Conservation (phyloP, 2,329 filamentous ascomycete genomes). For the Emergomyces pasteurianus region DNA sequence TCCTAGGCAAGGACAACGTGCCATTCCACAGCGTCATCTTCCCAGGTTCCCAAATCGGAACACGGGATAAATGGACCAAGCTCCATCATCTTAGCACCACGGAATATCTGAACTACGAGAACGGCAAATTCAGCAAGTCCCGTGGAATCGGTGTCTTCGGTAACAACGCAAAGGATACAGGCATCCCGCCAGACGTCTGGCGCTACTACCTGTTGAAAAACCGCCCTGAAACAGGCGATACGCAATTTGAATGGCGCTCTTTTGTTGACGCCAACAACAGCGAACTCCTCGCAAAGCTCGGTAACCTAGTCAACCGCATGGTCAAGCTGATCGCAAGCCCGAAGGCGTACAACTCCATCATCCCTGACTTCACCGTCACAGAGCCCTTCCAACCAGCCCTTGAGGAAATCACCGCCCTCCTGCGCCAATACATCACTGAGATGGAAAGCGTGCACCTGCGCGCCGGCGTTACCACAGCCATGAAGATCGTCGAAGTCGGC, state of each 20-base stretch:
- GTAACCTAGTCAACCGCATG: conserved; percentile 53
- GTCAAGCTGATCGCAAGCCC: conserved; percentile 42
- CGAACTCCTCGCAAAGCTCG: conserved; percentile 55
- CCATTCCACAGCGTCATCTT: conserved; percentile 76
- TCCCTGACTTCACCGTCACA: conserved; percentile 43
- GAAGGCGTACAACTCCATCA: conserved; percentile 55
- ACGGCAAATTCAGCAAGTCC: conserved; percentile 76
- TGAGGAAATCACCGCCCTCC: conserved; percentile 39
- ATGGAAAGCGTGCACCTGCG: conserved; percentile 51
- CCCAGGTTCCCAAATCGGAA: conserved; percentile 70
- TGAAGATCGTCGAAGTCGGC: conserved; percentile 47
- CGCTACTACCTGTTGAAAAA: conserved; percentile 70
- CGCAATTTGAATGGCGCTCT: conserved; percentile 69
- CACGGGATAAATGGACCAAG: conserved; percentile 69
- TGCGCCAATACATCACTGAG: conserved; percentile 46
- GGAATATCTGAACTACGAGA: conserved; percentile 70
- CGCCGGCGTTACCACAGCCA: conserved; percentile 41
- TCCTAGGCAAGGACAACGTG: conserved; percentile 78
- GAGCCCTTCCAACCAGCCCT: conserved; percentile 29
- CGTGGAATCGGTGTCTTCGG: conserved; percentile 75
- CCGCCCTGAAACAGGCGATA: conserved; percentile 66
- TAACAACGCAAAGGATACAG: conserved; percentile 67
- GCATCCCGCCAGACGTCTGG: conserved; percentile 67
- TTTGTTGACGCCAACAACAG: conserved; percentile 72
- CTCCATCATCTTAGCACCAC: conserved; percentile 71